phyloP scores from a whole-genome alignment of 371 early-diverging fungal genomes.

The Mucor indicus region DNA sequence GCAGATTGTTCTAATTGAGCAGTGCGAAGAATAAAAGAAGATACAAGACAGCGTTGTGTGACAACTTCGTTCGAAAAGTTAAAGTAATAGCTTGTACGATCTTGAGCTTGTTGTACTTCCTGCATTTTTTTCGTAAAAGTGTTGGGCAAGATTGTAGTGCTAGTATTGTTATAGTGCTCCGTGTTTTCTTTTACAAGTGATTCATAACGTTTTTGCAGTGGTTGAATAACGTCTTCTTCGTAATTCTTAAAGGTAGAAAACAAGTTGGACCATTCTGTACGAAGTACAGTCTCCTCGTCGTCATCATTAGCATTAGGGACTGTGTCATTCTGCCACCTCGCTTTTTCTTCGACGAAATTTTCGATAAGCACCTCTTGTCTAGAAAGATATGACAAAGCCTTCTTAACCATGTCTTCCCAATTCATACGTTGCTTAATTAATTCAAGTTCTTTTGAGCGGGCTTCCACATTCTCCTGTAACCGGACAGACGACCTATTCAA shows the following conservation, averaged over 20 bases:
- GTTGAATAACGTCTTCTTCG: constrained; percentile 6
- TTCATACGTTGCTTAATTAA: constrained; percentile 21
- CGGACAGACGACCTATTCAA: constrained; percentile 16
- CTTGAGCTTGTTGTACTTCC: constrained; percentile 12
- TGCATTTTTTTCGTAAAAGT: constrained; percentile 18
- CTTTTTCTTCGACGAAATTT: constrained; percentile 32
- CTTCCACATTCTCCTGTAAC: constrained; percentile 27
- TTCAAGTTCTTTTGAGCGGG: constrained; percentile 26
- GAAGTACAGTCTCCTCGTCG: constrained; percentile 19
- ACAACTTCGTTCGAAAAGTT: constrained; percentile 38
- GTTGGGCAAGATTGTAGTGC: constrained; percentile 12
- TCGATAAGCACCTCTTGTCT: constrained; percentile 17
- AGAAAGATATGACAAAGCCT: constrained; percentile 14
- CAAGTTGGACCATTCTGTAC: constrained; percentile 15
- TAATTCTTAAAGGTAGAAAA: constrained; percentile 13
- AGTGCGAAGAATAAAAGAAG: constrained; percentile 31
- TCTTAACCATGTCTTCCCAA: constrained; percentile 25
- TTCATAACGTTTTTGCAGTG: constrained; percentile 18
- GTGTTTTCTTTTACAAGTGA: constrained; percentile 6
- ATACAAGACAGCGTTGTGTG: constrained; percentile 31
- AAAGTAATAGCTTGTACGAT: constrained; percentile 16
- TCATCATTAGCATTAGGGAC: neutral
- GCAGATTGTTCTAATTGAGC: constrained; percentile 41
- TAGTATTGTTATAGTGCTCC: constrained; percentile 10
- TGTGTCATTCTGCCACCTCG: constrained; percentile 28